Evolutionary conservation across 2,329 filamentous ascomycete species (phyloP), one percentile per base, ranked within the genome.

Genomic region (Dichotomopilus funicola): DNA sequence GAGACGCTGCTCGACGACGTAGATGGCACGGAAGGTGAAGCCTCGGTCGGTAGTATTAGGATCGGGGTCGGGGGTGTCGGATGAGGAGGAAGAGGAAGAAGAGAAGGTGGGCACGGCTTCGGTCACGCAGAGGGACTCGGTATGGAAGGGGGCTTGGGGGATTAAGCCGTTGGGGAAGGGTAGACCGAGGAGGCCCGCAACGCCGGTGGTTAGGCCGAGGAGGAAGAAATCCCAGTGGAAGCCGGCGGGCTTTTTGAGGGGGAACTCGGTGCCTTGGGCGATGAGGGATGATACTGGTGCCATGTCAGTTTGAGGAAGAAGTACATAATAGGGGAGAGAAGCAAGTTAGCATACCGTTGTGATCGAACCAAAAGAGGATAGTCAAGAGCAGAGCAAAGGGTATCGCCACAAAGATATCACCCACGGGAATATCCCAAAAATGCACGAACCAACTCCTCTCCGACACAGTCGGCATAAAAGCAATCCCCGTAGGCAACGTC

Each of bases 181-280:
- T 9, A 92, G 78, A 12, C 89, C 88, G 11, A 92, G 75, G 33
- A 92, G 75, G 9, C 88, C 88, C 3, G 87, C 85, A 1, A 91
- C 72, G 49, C 86, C 87, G 0, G 88, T 91, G 1, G 88, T 91
- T 34, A 89, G 73, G 4, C 89, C 89, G 0, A 92, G 82, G 35
- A 92, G 81, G 72, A 91, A 91, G 41, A 92, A 70, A 64, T 92
- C 88, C 88, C 88, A 92, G 71, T 92, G 88, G 66, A 92, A 92
- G 11, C 88, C 88, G 45, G 88, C 87, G 3, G 89, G 88, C 65
- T 92, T 92, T 27, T 81, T 79, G 9, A 92, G 81, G 1, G 88
- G 88, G 60, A 90, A 92, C 65, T 92, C 88, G 59, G 86, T 91
- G 49, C 88, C 89, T 67, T 92, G 88, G 9, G 88, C 87, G 53